phyloP scores from a whole-genome alignment of 139 green algal genomes.

The Microglena sp. region DNA sequence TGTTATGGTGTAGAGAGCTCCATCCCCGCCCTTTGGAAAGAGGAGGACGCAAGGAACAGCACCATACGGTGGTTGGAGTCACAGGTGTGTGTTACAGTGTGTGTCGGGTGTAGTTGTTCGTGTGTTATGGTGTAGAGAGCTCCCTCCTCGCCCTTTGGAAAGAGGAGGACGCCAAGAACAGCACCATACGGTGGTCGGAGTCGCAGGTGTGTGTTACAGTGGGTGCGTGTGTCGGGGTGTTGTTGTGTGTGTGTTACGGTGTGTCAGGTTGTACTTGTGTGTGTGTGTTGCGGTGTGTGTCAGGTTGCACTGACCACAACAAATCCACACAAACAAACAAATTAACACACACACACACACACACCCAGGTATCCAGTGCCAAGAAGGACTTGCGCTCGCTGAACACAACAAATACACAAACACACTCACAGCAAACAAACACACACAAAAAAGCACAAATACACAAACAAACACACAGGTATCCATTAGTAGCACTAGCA shows the following conservation, averaged over 20 bases:
- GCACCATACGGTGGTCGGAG: constrained; percentile 30
- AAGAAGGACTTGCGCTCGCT: too few species aligned
- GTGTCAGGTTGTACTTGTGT: background rate
- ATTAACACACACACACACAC: background rate
- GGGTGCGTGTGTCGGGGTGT: background rate
- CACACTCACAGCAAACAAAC: too few species aligned
- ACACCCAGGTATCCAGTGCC: background rate
- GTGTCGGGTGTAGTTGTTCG: background rate
- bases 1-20: too few species aligned
- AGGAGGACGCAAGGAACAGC: constrained; percentile 17
- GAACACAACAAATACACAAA: too few species aligned
- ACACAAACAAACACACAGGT: too few species aligned
- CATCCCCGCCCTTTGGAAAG: too few species aligned
- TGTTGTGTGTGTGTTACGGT: background rate
- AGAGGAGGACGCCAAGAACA: constrained; percentile 12
- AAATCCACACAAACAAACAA: background rate
- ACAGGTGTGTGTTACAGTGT: constrained; percentile 10
- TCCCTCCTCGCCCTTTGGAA: background rate
- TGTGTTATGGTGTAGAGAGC: background rate
- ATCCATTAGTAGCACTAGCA: too few species aligned
- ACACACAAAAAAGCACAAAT: too few species aligned
- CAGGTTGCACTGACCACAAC: background rate
- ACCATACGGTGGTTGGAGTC: background rate
- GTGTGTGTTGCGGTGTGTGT: background rate
- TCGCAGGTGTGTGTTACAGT: constrained; percentile 15